Evolutionary conservation across 2,329 filamentous ascomycete species (phyloP).

Genomic region (Orbilia oligospora): DNA sequence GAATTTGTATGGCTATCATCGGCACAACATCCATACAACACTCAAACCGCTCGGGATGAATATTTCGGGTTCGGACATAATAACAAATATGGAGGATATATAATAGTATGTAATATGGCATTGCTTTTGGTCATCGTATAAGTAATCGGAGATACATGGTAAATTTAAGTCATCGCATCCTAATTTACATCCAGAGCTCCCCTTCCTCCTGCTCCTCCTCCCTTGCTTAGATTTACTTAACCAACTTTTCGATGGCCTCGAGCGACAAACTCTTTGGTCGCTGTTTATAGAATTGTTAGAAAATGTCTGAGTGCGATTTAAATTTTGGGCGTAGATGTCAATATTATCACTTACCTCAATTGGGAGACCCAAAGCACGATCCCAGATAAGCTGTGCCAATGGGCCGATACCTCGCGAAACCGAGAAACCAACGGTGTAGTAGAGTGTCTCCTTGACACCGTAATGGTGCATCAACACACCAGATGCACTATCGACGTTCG

Average conservation of each 20-base stretch:
- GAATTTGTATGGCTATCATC: slow-evolving; percentile 55
- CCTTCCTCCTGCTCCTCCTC: neutral
- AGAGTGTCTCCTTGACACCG: slow-evolving; percentile 92
- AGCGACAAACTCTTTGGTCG: slow-evolving; percentile 97
- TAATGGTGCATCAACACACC: slow-evolving; percentile 98
- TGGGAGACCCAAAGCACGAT: slow-evolving; percentile 89
- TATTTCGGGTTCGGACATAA: slow-evolving; percentile 2
- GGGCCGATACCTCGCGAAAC: slow-evolving; percentile 82
- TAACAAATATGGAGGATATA: neutral
- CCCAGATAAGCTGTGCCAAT: slow-evolving; percentile 95
- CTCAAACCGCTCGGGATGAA: neutral
- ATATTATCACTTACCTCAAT: slow-evolving; percentile 75
- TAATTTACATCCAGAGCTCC: slow-evolving; percentile 34
- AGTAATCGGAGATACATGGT: slow-evolving; percentile 14
- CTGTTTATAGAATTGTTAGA: slow-evolving; percentile 29
- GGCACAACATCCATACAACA: slow-evolving; percentile 30
- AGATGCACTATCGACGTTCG: slow-evolving; percentile 93
- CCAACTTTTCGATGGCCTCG: slow-evolving; percentile 82
- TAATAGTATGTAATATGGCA: neutral
- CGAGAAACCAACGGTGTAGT: slow-evolving; percentile 85
- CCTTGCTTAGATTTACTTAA: slow-evolving; percentile 57
- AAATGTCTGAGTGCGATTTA: neutral
- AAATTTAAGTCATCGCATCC: neutral
- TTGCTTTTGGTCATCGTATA: slow-evolving; percentile 20
- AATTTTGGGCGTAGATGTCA: neutral